Evolutionary conservation across 306 rosid genomes (phyloP).

Genomic region (Coriaria nepalensis): DNA sequence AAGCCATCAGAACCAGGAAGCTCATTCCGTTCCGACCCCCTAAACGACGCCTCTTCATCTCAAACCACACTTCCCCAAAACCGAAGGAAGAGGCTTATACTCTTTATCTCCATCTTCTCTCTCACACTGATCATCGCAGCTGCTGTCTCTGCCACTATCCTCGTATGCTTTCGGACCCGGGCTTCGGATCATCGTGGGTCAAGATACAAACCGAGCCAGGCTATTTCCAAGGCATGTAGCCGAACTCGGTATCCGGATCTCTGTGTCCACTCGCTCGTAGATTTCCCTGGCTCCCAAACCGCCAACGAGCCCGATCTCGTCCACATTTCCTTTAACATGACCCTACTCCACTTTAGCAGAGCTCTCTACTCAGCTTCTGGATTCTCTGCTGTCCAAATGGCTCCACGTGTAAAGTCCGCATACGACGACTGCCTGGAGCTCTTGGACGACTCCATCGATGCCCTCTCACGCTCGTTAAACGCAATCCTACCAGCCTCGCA

Average conservation of each 20-base stretch:
- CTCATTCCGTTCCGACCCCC: not conserved
- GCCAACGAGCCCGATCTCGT: conserved; percentile 69
- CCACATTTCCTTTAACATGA: conserved; percentile 80
- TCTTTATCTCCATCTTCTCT: conserved; percentile 2
- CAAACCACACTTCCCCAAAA: not conserved
- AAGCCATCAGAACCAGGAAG: not conserved
- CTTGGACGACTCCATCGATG: conserved; percentile 63
- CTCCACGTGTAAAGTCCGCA: conserved; percentile 39
- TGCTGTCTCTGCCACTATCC: not conserved
- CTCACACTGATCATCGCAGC: not conserved
- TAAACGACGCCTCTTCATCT: not conserved
- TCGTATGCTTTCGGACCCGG: not conserved
- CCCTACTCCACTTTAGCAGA: conserved; percentile 46
- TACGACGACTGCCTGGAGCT: conserved; percentile 76
- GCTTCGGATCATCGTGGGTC: not conserved
- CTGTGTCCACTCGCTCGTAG: conserved; percentile 4
- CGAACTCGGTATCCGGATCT: conserved; percentile 2
- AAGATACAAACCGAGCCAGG: not conserved
- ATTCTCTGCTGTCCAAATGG: conserved; percentile 29
- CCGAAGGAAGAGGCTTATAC: not conserved
- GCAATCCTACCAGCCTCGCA: conserved; percentile 7
- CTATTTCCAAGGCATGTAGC: conserved; percentile 9
- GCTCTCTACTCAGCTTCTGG: conserved; percentile 50
- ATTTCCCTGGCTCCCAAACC: conserved; percentile 20
- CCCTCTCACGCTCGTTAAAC: conserved; percentile 38